Conservation (phyloP, 805 yeast genomes). For the Candida chauliodis region DNA sequence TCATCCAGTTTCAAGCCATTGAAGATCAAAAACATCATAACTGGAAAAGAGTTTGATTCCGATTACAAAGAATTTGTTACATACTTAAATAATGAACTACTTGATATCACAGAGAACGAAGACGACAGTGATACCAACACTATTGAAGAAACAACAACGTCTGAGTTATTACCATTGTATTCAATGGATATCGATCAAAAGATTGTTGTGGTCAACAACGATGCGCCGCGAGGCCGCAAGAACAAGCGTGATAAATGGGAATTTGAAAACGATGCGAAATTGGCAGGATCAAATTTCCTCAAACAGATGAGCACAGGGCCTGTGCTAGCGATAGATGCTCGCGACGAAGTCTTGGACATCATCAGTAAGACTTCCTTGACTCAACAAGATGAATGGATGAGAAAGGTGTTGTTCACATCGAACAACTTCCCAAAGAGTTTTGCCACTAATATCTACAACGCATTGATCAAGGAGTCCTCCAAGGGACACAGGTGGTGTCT, state of each 20-base stretch:
- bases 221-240: slow-evolving; percentile 77
- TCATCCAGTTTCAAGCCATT: slow-evolving; percentile 61
- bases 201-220: slow-evolving; percentile 67
- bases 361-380: slow-evolving; percentile 71
- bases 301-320: slow-evolving; percentile 63
- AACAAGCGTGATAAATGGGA: slow-evolving; percentile 77
- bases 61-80: slow-evolving; percentile 61
- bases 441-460: slow-evolving; percentile 67
- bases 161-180: slow-evolving; percentile 20
- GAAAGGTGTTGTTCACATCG: slow-evolving; percentile 73
- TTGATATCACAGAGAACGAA: not conserved
- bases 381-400: slow-evolving; percentile 77
- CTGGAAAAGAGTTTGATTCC: slow-evolving; percentile 66
- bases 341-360: slow-evolving; percentile 83
- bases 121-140: slow-evolving; percentile 14
- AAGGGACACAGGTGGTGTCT: slow-evolving; percentile 75
- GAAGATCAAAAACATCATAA: slow-evolving; percentile 60
- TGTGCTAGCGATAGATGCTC: slow-evolving; percentile 70
- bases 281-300: slow-evolving; percentile 54
- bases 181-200: slow-evolving; percentile 46
- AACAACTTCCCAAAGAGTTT: slow-evolving; percentile 82
- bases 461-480: slow-evolving; percentile 67
- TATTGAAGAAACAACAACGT: not conserved
- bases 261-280: slow-evolving; percentile 66
- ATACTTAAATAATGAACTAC: slow-evolving; percentile 21